Percentiles rank a stretch among this genome's conserved stretches.
phyloP scores from a whole-genome alignment of 2,329 filamentous ascomycete species.

The Pseudofabraea citricarpa region DNA sequence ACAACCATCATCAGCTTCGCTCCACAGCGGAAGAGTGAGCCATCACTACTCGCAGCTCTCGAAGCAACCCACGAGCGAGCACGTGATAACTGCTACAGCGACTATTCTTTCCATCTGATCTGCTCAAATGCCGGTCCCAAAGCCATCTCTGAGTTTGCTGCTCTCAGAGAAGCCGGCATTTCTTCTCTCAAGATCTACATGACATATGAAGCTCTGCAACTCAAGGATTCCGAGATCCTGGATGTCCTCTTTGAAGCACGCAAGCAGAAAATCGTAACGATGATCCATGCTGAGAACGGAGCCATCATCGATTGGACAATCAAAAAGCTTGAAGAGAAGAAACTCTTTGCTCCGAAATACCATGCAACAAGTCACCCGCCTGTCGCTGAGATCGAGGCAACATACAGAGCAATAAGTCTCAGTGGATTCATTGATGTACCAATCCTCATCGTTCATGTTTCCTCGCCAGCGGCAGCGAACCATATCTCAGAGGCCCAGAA shows the following conservation, averaged over 20 bases:
- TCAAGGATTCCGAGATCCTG: conserved; percentile 35
- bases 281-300: conserved; percentile 51
- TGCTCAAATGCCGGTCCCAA: conserved; percentile 34
- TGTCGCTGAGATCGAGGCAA: conserved; percentile 46
- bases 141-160: conserved; percentile 28
- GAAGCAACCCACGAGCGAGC: conserved; percentile 37
- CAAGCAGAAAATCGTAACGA: conserved; percentile 44
- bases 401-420: conserved; percentile 46
- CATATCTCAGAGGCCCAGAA: conserved; percentile 44
- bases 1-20: conserved; percentile 45
- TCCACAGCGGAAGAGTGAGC: conserved; percentile 38
- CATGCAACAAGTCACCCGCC: conserved; percentile 44
- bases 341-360: conserved; percentile 44
- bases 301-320: conserved; percentile 51
- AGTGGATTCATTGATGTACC: conserved; percentile 45
- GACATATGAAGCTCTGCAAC: conserved; percentile 37
- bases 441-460: conserved; percentile 50
- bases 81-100: conserved; percentile 38
- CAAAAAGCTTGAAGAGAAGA: conserved; percentile 42
- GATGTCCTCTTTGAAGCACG: conserved; percentile 36
- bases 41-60: conserved; percentile 37
- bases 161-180: conserved; percentile 31
- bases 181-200: conserved; percentile 40
- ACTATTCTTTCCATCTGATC: conserved; percentile 44
- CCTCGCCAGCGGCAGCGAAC: conserved; percentile 38